These are phyloP conservation scores for Claviceps spartinae DNA, from an alignment of 2,329 filamentous ascomycete genomes.

Conservation along the genomic window DNA sequence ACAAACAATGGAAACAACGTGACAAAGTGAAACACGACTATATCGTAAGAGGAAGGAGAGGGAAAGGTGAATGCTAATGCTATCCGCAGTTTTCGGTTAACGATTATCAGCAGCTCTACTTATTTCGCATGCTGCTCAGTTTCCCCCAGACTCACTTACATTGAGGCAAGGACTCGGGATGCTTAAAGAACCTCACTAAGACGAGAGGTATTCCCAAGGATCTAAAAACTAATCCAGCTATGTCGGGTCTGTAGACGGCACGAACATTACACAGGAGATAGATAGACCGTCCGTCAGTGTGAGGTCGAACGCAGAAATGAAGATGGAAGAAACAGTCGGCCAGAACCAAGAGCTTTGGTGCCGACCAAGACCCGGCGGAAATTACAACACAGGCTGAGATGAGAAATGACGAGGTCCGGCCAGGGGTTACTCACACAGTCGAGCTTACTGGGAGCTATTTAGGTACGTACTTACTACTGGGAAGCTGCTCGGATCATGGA, in stretches of 20 bases:
- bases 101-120: not conserved
- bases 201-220: not conserved
- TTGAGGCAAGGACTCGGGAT: not conserved
- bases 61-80: not conserved
- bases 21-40: not conserved
- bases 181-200: not conserved
- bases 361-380: constrained; percentile 1
- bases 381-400: not conserved
- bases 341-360: not conserved
- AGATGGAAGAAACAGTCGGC: not conserved
- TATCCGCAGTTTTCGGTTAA: not conserved
- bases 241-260: constrained; percentile 1
- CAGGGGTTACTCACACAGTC: not conserved
- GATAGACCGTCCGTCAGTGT: not conserved
- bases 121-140: too few species aligned
- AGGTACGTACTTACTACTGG: too few species aligned
- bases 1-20: not conserved
- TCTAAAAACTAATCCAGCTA: not conserved
- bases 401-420: constrained; percentile 6
- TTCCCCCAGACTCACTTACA: not conserved
- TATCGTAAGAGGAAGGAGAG: not conserved
- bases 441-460: not conserved
- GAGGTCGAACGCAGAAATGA: not conserved
- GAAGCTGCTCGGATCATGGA: not conserved
- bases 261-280: not conserved